These are phyloP conservation scores for Persicaria maculosa DNA, from an alignment of 148 eudicot species.

Conservation along the genomic window DNA sequence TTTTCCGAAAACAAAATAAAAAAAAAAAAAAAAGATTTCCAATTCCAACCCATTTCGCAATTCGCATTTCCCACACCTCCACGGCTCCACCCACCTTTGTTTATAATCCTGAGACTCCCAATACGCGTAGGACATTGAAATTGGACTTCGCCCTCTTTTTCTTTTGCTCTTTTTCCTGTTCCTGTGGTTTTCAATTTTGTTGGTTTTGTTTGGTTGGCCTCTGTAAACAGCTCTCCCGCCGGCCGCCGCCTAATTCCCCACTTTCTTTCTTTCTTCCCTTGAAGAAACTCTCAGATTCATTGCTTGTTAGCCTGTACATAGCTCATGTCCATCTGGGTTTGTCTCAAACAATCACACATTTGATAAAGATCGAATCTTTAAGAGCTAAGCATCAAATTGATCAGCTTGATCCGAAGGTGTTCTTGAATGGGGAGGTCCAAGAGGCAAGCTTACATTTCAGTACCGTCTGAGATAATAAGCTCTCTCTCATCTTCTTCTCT, in stretches of 20 bases:
- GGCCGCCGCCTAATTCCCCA: background rate
- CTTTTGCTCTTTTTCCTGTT: slow-evolving; percentile 1
- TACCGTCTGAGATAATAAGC: slow-evolving; percentile 66
- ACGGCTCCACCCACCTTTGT: background rate
- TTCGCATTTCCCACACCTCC: background rate
- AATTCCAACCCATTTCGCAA: background rate
- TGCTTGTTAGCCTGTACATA: background rate
- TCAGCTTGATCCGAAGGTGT: background rate
- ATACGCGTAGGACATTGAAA: slow-evolving; percentile 8
- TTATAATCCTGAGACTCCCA: background rate
- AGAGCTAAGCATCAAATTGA: background rate
- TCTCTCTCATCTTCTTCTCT: slow-evolving; percentile 57
- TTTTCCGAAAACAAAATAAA: too few species aligned
- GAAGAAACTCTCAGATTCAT: background rate
- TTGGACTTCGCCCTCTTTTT: background rate
- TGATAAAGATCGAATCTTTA: background rate
- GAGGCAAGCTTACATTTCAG: slow-evolving; percentile 68
- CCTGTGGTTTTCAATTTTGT: background rate
- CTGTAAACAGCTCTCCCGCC: background rate
- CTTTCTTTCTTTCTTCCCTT: background rate
- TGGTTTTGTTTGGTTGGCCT: slow-evolving; percentile 2
- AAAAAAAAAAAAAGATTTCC: too few species aligned
- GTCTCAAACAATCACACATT: slow-evolving; percentile 1
- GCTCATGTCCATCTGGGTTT: background rate
- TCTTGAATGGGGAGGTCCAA: slow-evolving; percentile 33